Evolutionary conservation across 1,284 basidiomycete species (phyloP).

Genomic region (Rhodotorula sp.): DNA sequence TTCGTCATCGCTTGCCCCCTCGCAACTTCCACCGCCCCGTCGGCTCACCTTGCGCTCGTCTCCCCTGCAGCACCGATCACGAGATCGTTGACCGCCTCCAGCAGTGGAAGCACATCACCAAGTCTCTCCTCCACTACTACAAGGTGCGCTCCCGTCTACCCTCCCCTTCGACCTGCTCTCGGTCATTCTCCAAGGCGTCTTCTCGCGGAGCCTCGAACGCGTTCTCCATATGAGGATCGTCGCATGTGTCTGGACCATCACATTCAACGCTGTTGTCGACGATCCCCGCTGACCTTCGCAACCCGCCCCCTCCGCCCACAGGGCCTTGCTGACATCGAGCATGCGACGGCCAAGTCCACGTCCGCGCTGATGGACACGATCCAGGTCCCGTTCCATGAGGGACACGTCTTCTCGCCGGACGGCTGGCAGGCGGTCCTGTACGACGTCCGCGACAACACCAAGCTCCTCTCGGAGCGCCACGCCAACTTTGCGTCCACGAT

Average conservation of each 20-base stretch:
- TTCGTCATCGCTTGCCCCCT: neutral
- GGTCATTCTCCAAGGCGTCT: neutral
- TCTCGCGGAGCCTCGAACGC: too few species aligned
- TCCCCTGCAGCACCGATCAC: constrained; percentile 25
- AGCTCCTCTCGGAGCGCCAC: constrained; percentile 39
- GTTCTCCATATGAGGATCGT: neutral
- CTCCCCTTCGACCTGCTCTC: neutral
- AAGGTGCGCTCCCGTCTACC: constrained; percentile 9
- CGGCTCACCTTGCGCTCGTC: neutral
- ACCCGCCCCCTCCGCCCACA: neutral
- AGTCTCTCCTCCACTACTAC: constrained; percentile 41
- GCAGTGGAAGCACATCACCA: constrained; percentile 44
- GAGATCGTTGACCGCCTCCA: constrained; percentile 41
- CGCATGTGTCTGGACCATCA: too few species aligned
- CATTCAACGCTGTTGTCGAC: neutral
- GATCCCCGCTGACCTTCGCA: neutral
- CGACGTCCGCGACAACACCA: constrained; percentile 41
- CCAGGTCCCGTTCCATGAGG: constrained; percentile 43
- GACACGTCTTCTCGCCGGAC: constrained; percentile 44
- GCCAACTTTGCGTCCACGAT: constrained; percentile 33
- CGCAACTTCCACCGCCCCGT: too few species aligned
- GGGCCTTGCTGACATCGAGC: constrained; percentile 40
- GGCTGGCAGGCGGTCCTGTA: constrained; percentile 44
- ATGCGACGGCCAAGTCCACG: constrained; percentile 32
- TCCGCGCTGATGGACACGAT: constrained; percentile 38